phyloP scores from a whole-genome alignment of 495 filamentous ascomycete species.

The Penicillium lividum region DNA sequence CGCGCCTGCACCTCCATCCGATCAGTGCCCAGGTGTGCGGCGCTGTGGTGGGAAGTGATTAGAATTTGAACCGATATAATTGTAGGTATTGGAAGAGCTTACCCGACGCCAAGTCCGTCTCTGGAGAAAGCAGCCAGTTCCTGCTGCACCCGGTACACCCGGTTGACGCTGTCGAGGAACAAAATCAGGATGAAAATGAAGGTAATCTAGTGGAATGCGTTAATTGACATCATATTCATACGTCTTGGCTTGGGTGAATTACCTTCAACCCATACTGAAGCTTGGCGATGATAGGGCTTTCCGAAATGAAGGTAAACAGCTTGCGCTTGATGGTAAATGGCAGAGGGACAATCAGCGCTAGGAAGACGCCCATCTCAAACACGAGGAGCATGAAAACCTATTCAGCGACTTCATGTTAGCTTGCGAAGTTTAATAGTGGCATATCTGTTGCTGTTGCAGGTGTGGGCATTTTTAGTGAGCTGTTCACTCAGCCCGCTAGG shows the following conservation, averaged over 20 bases:
- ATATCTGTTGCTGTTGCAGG: not conserved
- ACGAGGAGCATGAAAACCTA: constrained; percentile 94
- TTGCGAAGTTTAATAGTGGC: not conserved
- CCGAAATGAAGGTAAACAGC: constrained; percentile 91
- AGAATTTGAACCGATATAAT: constrained; percentile 4
- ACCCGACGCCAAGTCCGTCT: constrained; percentile 48
- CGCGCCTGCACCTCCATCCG: constrained; percentile 97
- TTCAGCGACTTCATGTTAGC: constrained; percentile 1
- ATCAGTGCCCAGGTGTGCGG: constrained; percentile 77
- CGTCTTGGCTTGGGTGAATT: constrained; percentile 11
- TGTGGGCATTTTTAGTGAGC: constrained; percentile 5
- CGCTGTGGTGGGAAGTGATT: constrained; percentile 45
- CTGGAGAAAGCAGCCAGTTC: constrained; percentile 68
- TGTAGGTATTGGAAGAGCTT: constrained; percentile 15
- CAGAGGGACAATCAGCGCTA: constrained; percentile 87
- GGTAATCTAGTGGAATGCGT: constrained; percentile 66
- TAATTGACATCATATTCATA: not conserved
- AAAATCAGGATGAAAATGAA: constrained; percentile 98
- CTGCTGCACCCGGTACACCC: constrained; percentile 92
- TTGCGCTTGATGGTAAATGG: constrained; percentile 84
- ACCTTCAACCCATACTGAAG: constrained; percentile 81
- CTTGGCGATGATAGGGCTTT: constrained; percentile 79
- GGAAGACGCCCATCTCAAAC: constrained; percentile 90
- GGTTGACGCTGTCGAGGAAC: constrained; percentile 98
- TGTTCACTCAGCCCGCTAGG: constrained; percentile 19